Conservation (phyloP, 371 early-diverging fungal species). For the Mucor sp. region DNA sequence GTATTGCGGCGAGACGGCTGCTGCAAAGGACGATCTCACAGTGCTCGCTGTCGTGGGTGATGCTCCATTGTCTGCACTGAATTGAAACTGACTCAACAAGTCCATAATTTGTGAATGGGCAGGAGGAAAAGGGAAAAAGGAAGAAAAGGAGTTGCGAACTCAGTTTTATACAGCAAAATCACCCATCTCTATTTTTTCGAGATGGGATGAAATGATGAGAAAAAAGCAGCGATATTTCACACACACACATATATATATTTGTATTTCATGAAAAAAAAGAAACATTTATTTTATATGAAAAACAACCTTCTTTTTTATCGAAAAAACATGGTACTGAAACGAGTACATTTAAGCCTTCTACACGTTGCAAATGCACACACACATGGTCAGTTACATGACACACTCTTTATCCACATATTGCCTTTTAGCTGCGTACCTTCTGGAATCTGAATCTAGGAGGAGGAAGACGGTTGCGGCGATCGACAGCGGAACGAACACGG, state of each 20-base stretch:
- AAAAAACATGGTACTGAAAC: neutral
- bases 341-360: constrained; percentile 14
- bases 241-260: neutral
- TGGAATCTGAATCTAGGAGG: constrained; percentile 89
- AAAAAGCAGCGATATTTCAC: neutral
- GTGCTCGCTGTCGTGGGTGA: neutral
- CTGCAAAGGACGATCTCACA: neutral
- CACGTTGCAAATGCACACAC: neutral
- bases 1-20: neutral
- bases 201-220: neutral
- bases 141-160: neutral
- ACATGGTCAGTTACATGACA: neutral
- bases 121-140: neutral
- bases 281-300: neutral
- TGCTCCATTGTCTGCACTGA: neutral
- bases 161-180: neutral
- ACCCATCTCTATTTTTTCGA: neutral
- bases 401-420: neutral
- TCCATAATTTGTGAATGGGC: neutral
- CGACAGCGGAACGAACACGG: constrained; percentile 91
- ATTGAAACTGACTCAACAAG: constrained; percentile 15
- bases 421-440: constrained; percentile 20
- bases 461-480: constrained; percentile 93
- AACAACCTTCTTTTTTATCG: constrained; percentile 2
- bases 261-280: neutral